Percentiles rank a stretch among this genome's conserved stretches.
Evolutionary conservation across 495 filamentous ascomycete species (phyloP).

Genomic region (Corynascus novoguineensis): DNA sequence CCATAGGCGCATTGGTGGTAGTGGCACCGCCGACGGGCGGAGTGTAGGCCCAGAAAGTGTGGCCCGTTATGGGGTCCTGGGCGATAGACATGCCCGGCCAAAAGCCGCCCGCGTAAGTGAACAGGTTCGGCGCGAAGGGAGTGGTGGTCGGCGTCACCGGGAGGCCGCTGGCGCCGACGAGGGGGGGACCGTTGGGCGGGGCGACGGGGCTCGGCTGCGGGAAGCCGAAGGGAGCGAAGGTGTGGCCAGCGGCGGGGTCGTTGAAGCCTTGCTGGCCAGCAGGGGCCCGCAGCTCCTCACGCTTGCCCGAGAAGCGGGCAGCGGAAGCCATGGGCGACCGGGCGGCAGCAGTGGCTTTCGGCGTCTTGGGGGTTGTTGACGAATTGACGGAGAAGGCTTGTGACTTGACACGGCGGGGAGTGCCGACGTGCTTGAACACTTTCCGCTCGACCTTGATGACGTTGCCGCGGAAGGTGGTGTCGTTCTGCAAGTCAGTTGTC

Average conservation of each 20-base stretch:
- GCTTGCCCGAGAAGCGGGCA: background rate
- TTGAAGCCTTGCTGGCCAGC: background rate
- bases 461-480: constrained; percentile 5
- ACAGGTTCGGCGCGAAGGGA: background rate
- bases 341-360: background rate
- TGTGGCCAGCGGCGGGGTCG: background rate
- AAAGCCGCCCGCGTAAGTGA: constrained; percentile 3
- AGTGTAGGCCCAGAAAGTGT: constrained; percentile 6
- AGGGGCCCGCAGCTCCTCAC: background rate
- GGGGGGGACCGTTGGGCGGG: background rate
- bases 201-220: background rate
- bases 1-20: background rate
- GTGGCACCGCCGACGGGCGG: constrained; percentile 2
- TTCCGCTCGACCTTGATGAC: constrained; percentile 19
- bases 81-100: constrained; percentile 3
- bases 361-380: constrained; percentile 10
- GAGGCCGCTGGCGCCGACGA: constrained; percentile 6
- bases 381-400: constrained; percentile 7
- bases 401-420: constrained; percentile 16
- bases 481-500: constrained; percentile 7
- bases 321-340: background rate
- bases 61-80: constrained; percentile 10
- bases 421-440: constrained; percentile 4
- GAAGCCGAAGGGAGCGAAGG: background rate
- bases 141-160: background rate